Conservation (phyloP, 352 stramenopile genomes). For the Pilasporangium apinafurcum region DNA sequence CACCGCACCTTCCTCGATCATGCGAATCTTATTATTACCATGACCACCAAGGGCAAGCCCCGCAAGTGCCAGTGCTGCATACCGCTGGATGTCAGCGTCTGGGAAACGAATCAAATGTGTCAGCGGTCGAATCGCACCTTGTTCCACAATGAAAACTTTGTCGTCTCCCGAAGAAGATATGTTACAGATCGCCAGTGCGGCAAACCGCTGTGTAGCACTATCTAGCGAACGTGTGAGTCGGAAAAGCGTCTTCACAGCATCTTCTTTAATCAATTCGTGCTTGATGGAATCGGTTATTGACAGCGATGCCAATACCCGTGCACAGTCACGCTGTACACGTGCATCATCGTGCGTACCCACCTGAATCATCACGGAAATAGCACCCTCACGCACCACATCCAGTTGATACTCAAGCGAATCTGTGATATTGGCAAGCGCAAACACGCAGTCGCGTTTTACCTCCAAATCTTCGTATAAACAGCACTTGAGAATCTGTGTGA, state of each 20-base stretch:
- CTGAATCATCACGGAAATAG: slow-evolving; percentile 71
- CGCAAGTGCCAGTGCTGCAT: slow-evolving; percentile 89
- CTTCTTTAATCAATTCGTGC: slow-evolving; percentile 77
- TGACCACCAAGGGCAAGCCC: slow-evolving; percentile 90
- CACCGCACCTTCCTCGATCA: slow-evolving; percentile 91
- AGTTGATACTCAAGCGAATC: slow-evolving; percentile 87
- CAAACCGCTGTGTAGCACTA: slow-evolving; percentile 90
- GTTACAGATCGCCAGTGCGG: slow-evolving; percentile 94
- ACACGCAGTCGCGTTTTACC: slow-evolving; percentile 89
- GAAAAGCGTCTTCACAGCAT: slow-evolving; percentile 86
- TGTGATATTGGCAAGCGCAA: slow-evolving; percentile 92
- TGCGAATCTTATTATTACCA: slow-evolving; percentile 88
- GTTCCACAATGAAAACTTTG: slow-evolving; percentile 89
- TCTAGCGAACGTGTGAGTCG: slow-evolving; percentile 92
- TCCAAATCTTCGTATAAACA: slow-evolving; percentile 89
- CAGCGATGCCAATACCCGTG: slow-evolving; percentile 89
- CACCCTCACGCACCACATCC: slow-evolving; percentile 87
- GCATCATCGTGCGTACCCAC: slow-evolving; percentile 79
- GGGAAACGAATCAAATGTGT: slow-evolving; percentile 93
- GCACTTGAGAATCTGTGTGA: slow-evolving; percentile 88
- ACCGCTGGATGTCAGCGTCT: slow-evolving; percentile 94
- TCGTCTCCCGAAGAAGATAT: slow-evolving; percentile 65
- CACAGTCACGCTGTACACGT: slow-evolving; percentile 91
- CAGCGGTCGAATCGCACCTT: slow-evolving; percentile 89
- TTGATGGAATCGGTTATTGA: slow-evolving; percentile 84